Base-by-base conservation (phyloP, 257 asterid genomes). In the Solanum verrucosum region DNA sequence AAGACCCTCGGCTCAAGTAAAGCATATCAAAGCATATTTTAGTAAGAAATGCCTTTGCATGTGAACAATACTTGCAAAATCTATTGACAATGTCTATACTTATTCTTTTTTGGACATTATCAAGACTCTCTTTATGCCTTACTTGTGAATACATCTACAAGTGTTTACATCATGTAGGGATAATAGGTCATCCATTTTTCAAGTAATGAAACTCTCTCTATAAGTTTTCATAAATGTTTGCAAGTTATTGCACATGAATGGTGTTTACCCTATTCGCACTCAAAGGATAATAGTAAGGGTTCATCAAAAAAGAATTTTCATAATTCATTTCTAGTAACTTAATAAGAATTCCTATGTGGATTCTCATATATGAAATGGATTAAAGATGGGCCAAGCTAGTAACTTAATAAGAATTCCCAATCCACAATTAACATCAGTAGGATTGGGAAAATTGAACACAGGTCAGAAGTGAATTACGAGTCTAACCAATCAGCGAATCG, bases 401-500 rank as follows among this genome's bases (percentile, higher is more conserved):
- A n/a, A n/a, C n/a, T n/a, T n/a, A n/a, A n/a, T n/a, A n/a, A n/a
- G n/a, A n/a, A n/a, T n/a, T n/a, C n/a, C n/a, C n/a, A n/a, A n/a
- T n/a, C n/a, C 56, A 46, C 0, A 46, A 14, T 46, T 46, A 14
- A 52, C 1, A 52, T 52, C 63, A 52, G 4, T 18, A 52, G 9
- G n/a, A 52, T 18, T 4, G n/a, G 4, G 4, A 9, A 9, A 52
- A 18, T 52, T 0, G 1, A 52, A 6, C n/a, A 18, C 0, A 52
- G 9, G 63, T 52, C 9, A 52, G 9, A 52, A 52, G n/a, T 52
- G n/a, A 52, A 18, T 52, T 52, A 18, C 63, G 0, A 52, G 10
- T 52, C n/a, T 18, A 52, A 2, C 63, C 23, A 52, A 16, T 52
- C 0, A 0, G 4, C 0, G 10, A 16, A 52, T 18, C 2, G 2